phyloP scores from a whole-genome alignment of 495 filamentous ascomycete species.

The Penicillium longicatenatum region DNA sequence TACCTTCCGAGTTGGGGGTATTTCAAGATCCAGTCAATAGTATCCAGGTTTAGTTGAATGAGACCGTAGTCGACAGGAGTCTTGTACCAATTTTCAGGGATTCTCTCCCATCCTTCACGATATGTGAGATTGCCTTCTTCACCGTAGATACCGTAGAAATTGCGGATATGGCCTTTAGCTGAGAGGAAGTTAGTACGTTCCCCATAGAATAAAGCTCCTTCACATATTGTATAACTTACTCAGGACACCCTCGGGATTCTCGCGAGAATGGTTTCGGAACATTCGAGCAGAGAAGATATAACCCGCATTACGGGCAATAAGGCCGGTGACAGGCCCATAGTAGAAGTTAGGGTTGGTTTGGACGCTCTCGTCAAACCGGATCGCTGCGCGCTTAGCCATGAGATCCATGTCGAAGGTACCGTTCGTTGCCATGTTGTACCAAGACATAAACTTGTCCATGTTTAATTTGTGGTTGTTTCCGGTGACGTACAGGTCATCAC shows the following conservation, averaged over 20 bases:
- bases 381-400: slow-evolving; percentile 37
- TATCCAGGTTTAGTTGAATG: slow-evolving; percentile 42
- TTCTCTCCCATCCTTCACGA: slow-evolving; percentile 51
- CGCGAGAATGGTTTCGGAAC: slow-evolving; percentile 49
- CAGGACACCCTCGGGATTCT: slow-evolving; percentile 47
- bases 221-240: slow-evolving; percentile 26
- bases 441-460: slow-evolving; percentile 43
- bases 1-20: slow-evolving; percentile 43
- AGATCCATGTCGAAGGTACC: slow-evolving; percentile 41
- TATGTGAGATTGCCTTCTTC: slow-evolving; percentile 41
- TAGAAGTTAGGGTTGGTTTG: slow-evolving; percentile 56
- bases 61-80: slow-evolving; percentile 42
- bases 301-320: slow-evolving; percentile 49
- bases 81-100: slow-evolving; percentile 65
- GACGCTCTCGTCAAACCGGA: slow-evolving; percentile 49
- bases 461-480: slow-evolving; percentile 45
- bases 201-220: no score
- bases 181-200: slow-evolving; percentile 16
- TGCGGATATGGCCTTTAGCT: slow-evolving; percentile 45
- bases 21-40: slow-evolving; percentile 36
- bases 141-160: slow-evolving; percentile 49
- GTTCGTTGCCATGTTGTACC: slow-evolving; percentile 39
- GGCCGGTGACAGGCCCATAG: slow-evolving; percentile 50
- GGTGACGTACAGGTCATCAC: slow-evolving; percentile 52
- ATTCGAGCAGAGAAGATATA: slow-evolving; percentile 47